Conservation (phyloP, 768 basidiomycete species). For the Crucibulum laeve region DNA sequence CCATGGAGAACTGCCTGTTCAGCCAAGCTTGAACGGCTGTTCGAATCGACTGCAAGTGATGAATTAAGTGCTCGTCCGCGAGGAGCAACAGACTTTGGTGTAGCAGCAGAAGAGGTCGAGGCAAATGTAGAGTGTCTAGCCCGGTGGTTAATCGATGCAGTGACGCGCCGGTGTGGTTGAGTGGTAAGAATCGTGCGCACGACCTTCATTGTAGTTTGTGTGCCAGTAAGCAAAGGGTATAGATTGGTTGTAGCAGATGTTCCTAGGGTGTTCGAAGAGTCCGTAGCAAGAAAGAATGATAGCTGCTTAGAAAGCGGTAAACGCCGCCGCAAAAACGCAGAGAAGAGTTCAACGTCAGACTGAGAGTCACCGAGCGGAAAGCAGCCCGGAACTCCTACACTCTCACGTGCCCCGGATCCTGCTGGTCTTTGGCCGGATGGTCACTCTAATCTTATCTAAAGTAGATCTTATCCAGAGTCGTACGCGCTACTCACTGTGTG, state of each 20-base stretch:
- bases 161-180: constrained; percentile 6
- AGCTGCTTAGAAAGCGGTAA: no score
- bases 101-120: constrained; percentile 9
- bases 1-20: constrained; percentile 18
- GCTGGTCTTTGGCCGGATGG: no score
- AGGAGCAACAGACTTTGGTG: constrained; percentile 9
- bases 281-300: no score
- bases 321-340: no score
- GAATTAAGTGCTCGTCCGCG: constrained; percentile 28
- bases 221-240: no score
- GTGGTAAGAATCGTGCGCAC: constrained; percentile 21
- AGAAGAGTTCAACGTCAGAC: no score
- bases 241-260: no score
- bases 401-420: not conserved
- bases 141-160: constrained; percentile 11
- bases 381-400: not conserved
- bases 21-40: constrained; percentile 16
- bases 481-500: not conserved
- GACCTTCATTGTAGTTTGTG: constrained; percentile 31
- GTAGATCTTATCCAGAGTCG: no score
- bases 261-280: no score
- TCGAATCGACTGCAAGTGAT: constrained; percentile 26
- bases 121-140: constrained; percentile 1
- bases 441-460: constrained; percentile 2
- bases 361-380: no score